Evolutionary conservation across 441 rosid genomes (phyloP), one percentile per base, ranked within the genome.

Genomic region (Flueggea neowawraea): DNA sequence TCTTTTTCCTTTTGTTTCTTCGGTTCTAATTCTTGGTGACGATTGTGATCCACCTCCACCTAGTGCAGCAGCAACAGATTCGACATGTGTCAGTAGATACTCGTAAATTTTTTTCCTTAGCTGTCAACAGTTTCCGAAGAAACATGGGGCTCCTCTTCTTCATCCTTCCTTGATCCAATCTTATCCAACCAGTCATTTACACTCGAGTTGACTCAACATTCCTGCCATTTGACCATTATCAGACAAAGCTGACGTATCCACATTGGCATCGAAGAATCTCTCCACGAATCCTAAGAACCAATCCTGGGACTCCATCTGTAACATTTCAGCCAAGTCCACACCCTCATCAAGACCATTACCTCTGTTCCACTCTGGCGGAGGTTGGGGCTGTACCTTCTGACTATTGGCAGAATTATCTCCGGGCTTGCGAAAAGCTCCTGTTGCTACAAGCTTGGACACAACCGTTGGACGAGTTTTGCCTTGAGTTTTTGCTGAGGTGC

Each of bases 251-350:
- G 89, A 83, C 5, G 81, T 64, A 62, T 85, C 85, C 15, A 81
- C 83, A 2, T 89, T 96, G 1, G 86, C 85, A 58, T 91, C 98
- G 74, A 95, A 78, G 85, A 95, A 88, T 63, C 79, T 82, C 75
- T 91, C 98, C 14, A 95, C 87, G 22, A 84, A 95, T 58, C 91
- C 85, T 69, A 95, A 58, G 80, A 95, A 95, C 99, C 99, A 95
- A 61, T 86, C 95, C 71, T 82, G 94, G 12, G 93, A 88, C 53
- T 91, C 89, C 83, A 69, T 76, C 70, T 61, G 84, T 65, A 95
- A 68, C 89, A 73, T 77, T 68, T 83, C 91, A 1, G 91, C 91
- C 54, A 95, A 70, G 78, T 88, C 97, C 44, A 79, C 89, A 6
- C 91, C 78, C 72, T 91, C 91, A 10, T 78, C 85, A 0, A 91